Evolutionary conservation across 2,329 filamentous ascomycete species (phyloP), one percentile per base, ranked within the genome.

Genomic region (Alternaria dauci): DNA sequence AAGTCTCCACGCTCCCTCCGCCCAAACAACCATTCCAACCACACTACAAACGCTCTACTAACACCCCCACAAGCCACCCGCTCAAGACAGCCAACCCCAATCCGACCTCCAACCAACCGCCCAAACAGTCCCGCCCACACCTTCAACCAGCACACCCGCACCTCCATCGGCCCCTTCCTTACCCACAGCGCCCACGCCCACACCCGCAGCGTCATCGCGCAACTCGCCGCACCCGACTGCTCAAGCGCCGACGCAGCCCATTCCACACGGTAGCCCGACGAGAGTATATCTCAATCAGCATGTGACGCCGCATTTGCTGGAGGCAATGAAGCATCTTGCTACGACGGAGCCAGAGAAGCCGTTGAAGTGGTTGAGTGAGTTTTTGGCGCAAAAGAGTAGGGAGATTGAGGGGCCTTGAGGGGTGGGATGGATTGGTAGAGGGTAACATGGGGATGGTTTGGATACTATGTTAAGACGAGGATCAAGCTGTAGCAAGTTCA

Each of bases 331-430:
- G 74, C 80, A 81, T 71, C 61, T 84, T 47, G 82, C 79, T 18
- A 78, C 79, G n/a, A 72, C 79, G 52, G 82, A 84, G 78, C 83
- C 83, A 0, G 82, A 84, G 63, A 84, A 84, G 70, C 83, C 83
- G 58, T 63, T 85, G 58, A 78, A 80, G 65, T 84, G 80, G 77
- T 68, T 85, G 56, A 77, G 80, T 18, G 81, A 84, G 52, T 85
- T 81, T 69, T 66, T 85, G 64, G 78, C 76, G 55, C 72, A 79
- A 64, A 80, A 80, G 69, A 84, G 83, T 70, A 76, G 71, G 47
- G 82, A 84, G 72, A 71, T 84, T 30, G 83, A 85, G 65, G 81
- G 81, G 8, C 63, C 62, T 65, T 53, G 53, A 58, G 28, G 26
- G 34, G 5, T n/a, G 43, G 43, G 30, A 34, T 38, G 23, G 25